Evolutionary conservation across 768 basidiomycete species (phyloP), one percentile per base, ranked within the genome.

Genomic region (Hygrophoropsis aurantiaca): DNA sequence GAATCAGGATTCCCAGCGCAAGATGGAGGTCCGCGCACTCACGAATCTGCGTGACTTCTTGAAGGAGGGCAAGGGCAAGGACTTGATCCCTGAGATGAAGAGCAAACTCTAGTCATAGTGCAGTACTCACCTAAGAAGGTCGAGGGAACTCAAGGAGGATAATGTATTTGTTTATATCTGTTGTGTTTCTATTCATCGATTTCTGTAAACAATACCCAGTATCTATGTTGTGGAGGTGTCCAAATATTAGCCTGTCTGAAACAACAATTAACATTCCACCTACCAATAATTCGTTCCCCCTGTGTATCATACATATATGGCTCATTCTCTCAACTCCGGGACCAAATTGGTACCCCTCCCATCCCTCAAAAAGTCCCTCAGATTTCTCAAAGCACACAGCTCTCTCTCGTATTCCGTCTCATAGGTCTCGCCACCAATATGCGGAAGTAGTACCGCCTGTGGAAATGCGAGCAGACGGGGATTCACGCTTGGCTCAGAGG

Each of bases 21-120:
- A 77, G 61, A 93, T 93, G 90, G 91, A 93, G 68, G 73, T 90
- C 27, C 80, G 87, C n/a, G 87, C 90, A 7, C 71, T 94, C 53
- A 79, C 77, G 21, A 92, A 94, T 58, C 62, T 94, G 46, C 76
- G 70, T 50, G 87, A 90, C 57, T 92, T 78, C 65, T 64, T 92
- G 48, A 73, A 70, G 13, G 69, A 68, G 11, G 88, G 88, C 1
- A 74, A 55, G 54, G 87, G 88, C 19, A 73, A 72, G 46, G 89
- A 90, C 56, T 53, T 89, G 19, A 80, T 93, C 2, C 69, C 76
- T 4, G 90, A 93, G 63, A 37, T 67, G 44, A 49, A 49, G 42
- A 40, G 47, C 24, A 62, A 46, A 37, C 19, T 63, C 26, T 62
- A 25, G 38, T 19, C 13, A 36, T 19, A 19, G n/a, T 36, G 35